Percentiles rank a stretch among this genome's conserved stretches.
phyloP scores from a whole-genome alignment of 257 asterid genomes.

The Henckelia pumila region DNA sequence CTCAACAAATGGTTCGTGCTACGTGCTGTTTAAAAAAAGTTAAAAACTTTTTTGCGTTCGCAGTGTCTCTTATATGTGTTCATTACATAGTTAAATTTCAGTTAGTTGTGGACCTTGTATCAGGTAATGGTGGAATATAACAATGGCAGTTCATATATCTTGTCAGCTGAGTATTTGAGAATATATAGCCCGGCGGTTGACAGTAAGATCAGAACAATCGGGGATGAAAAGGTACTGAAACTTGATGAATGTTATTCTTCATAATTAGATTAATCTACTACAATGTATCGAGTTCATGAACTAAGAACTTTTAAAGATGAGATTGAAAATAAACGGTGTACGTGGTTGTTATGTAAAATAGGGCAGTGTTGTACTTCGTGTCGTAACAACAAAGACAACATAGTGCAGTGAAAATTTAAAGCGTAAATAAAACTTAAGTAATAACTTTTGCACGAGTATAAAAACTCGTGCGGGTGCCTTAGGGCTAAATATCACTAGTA shows the following conservation, averaged over 20 bases:
- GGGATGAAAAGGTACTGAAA: slow-evolving; percentile 69
- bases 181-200: slow-evolving; percentile 80
- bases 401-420: too few relatives aligned
- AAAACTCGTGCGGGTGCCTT: too few relatives aligned
- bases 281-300: neutral
- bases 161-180: slow-evolving; percentile 81
- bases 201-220: slow-evolving; percentile 68
- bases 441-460: too few relatives aligned
- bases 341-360: too few relatives aligned
- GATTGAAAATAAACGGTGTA: too few relatives aligned
- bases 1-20: too few relatives aligned
- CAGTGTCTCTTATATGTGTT: neutral
- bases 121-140: slow-evolving; percentile 78
- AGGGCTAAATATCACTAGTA: too few relatives aligned
- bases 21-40: neutral
- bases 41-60: neutral
- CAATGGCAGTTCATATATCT: slow-evolving; percentile 43
- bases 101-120: slow-evolving; percentile 14
- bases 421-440: too few relatives aligned
- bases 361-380: too few relatives aligned
- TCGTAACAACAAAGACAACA: too few relatives aligned
- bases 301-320: neutral
- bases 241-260: neutral
- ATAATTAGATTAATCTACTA: neutral
- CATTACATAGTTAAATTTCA: neutral